A percentile compares a stretch with the other conserved stretches of the same genome.
Conservation (phyloP, 768 basidiomycete species). For the Gymnopilus dilepis region DNA sequence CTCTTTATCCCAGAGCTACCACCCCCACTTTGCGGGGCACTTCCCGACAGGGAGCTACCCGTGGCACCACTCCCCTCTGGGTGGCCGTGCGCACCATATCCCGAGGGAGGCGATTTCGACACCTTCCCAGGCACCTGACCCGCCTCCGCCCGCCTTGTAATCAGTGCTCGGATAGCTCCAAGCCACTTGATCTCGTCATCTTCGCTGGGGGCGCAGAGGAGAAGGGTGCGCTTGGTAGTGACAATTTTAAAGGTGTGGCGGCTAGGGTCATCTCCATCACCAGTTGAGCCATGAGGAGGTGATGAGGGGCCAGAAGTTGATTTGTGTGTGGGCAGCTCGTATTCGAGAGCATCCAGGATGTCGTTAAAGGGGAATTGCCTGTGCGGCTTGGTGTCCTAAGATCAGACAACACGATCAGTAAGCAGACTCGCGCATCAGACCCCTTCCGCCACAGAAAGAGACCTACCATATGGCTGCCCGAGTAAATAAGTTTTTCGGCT, state of each 20-base stretch:
- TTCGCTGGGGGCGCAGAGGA: constrained; percentile 93
- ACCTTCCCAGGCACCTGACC: constrained; percentile 55
- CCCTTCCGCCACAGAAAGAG: constrained; percentile 12
- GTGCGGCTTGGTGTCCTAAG: constrained; percentile 88
- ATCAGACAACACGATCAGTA: constrained; percentile 8
- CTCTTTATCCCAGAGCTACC: constrained; percentile 7
- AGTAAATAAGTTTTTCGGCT: constrained; percentile 86
- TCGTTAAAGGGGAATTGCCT: constrained; percentile 83
- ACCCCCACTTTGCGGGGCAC: background rate
- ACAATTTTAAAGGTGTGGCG: constrained; percentile 92
- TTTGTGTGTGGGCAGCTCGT: constrained; percentile 64
- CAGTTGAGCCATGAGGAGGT: constrained; percentile 37
- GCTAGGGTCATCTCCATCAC: constrained; percentile 49
- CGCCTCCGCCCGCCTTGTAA: constrained; percentile 69
- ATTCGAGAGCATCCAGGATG: constrained; percentile 93
- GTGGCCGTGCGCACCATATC: constrained; percentile 15
- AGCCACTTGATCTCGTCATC: constrained; percentile 99
- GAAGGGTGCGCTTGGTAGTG: constrained; percentile 87
- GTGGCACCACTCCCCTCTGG: background rate
- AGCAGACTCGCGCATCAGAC: constrained; percentile 6
- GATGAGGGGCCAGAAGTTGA: constrained; percentile 42
- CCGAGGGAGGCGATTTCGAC: constrained; percentile 30
- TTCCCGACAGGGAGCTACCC: background rate
- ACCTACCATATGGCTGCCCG: constrained; percentile 93
- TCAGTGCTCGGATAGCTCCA: constrained; percentile 90